Base-by-base conservation (phyloP, 1,284 basidiomycete species). In the Anthracocystis setariae region DNA sequence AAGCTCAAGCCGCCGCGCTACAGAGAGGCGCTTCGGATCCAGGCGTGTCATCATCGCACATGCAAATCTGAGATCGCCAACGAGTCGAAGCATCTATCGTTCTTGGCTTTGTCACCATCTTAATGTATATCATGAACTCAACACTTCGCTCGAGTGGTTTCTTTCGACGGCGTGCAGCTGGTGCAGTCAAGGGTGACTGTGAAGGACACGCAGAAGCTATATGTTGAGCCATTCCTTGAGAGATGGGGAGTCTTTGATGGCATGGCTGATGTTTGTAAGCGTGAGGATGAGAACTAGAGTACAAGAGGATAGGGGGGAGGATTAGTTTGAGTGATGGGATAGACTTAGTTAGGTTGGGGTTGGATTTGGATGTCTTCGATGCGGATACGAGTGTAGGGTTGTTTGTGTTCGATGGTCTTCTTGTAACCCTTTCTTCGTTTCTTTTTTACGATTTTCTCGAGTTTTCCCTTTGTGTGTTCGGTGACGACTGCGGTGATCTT, bases 381-480 rank as follows among this genome's bases (percentile, higher is more conserved):
- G n/a, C 82, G 64, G 40, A 83, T 25, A 79, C 93, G 88, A 23
- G 94, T 98, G 86, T 92, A 97, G 3, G 91, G 90, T 84, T 94
- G 93, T 85, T 97, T 97, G 84, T 94, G 91, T 81, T 89, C 87
- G 74, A 92, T 88, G 8, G 89, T 90, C 84, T 89, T 90, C 83
- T 88, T 85, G 86, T 98, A 98, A 15, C 94, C 94, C 86, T 98
- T 98, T 89, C 95, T 90, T 84, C 93, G 86, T 87, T 98, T 98
- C 87, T 94, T 95, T 86, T 97, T 96, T 84, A 94, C 88, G 53
- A 93, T 91, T 73, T 87, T 88, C 84, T 95, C 92, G 90, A 98
- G 90, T 47, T 88, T 88, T 17, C 92, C 92, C 84, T 94, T 96
- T 35, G 95, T 98, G 83, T 98, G 94, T 84, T 98, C 95, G 45